These are phyloP conservation scores for Caryopteris hybrid DNA, from an alignment of 305 asterid species.

Conservation along the genomic window DNA sequence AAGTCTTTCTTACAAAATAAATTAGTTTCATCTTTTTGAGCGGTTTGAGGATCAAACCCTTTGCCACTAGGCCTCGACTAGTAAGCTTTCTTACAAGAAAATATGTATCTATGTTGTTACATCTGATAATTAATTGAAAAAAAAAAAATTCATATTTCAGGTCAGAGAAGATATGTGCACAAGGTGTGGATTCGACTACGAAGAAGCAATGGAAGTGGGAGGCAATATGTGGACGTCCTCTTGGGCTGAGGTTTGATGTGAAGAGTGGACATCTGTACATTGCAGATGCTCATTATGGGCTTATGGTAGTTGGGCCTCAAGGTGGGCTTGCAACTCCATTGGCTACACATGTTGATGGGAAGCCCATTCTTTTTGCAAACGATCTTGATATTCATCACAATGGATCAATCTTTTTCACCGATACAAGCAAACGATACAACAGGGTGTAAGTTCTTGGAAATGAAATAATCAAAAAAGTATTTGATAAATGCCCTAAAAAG, in stretches of 20 bases:
- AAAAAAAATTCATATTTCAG: constrained; percentile 16
- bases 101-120: too few relatives aligned
- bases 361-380: constrained; percentile 84
- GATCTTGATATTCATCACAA: constrained; percentile 84
- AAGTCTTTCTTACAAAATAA: background rate
- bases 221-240: constrained; percentile 74
- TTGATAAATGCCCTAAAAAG: too few relatives aligned
- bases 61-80: too few relatives aligned
- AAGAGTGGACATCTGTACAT: constrained; percentile 65
- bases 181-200: constrained; percentile 66
- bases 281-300: constrained; percentile 89
- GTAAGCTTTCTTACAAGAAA: too few relatives aligned
- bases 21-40: too few relatives aligned
- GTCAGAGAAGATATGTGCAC: constrained; percentile 61
- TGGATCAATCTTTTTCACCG: constrained; percentile 94
- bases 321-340: constrained; percentile 82
- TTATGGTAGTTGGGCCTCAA: constrained; percentile 70
- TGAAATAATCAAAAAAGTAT: background rate
- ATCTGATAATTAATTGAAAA: background rate
- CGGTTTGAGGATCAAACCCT: too few relatives aligned
- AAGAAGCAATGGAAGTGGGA: constrained; percentile 71
- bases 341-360: constrained; percentile 58
- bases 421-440: constrained; percentile 77
- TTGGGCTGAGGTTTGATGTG: constrained; percentile 70
- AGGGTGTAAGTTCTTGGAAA: constrained; percentile 53